Evolutionary conservation across 306 rosid species (phyloP).

Genomic region (Cucurbita argyrosperma): DNA sequence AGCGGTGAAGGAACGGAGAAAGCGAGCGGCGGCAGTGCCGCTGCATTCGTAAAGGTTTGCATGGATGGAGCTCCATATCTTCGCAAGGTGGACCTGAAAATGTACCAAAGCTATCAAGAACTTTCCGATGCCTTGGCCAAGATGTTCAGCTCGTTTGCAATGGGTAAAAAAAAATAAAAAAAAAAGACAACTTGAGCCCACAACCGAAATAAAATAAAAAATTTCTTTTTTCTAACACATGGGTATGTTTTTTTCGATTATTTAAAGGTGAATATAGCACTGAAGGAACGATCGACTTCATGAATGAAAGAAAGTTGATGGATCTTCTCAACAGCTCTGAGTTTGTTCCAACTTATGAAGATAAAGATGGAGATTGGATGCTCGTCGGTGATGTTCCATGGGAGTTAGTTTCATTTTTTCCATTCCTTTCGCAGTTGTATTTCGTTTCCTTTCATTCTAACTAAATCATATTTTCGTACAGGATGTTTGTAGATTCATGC

Average conservation of each 20-base stretch:
- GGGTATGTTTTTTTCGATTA: neutral
- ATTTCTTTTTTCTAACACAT: neutral
- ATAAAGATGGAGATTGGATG: no score
- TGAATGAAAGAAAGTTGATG: constrained; percentile 75
- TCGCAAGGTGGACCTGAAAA: constrained; percentile 53
- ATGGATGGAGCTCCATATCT: constrained; percentile 83
- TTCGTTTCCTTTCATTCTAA: neutral
- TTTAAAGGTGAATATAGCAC: constrained; percentile 43
- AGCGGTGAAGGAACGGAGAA: constrained; percentile 14
- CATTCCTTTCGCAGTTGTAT: neutral
- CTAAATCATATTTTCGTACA: neutral
- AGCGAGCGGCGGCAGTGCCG: neutral
- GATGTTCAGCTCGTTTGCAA: constrained; percentile 75
- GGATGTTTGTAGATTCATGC: constrained; percentile 72
- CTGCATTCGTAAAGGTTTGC: constrained; percentile 56
- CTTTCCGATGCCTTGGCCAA: constrained; percentile 72
- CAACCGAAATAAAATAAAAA: neutral
- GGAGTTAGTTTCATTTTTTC: constrained; percentile 14
- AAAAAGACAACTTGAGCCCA: neutral
- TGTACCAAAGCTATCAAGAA: constrained; percentile 53
- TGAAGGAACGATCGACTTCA: constrained; percentile 76
- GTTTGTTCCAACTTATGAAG: neutral
- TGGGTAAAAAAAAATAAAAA: constrained; percentile 17
- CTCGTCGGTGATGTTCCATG: no score
- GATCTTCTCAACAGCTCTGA: constrained; percentile 66